These are phyloP conservation scores for Wallacemonas sp. DNA, from an alignment of 208 protist species.

Conservation along the genomic window DNA sequence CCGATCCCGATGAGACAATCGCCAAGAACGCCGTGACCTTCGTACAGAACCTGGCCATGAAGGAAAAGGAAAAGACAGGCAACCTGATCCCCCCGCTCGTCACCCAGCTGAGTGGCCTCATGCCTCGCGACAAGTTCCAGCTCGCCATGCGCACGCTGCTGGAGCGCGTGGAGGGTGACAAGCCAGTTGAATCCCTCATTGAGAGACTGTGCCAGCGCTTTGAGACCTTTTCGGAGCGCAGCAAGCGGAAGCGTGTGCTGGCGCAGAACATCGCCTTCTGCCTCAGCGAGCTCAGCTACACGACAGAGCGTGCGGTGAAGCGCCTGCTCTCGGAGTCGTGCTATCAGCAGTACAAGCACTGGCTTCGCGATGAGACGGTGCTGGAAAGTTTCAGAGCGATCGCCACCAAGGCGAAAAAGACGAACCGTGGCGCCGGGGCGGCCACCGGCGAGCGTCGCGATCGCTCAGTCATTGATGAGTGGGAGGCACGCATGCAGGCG, in stretches of 20 bases:
- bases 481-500: constrained; percentile 72
- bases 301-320: constrained; percentile 71
- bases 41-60: constrained; percentile 87
- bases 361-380: constrained; percentile 74
- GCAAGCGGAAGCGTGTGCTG: constrained; percentile 62
- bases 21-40: constrained; percentile 83
- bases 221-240: constrained; percentile 72
- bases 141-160: constrained; percentile 80
- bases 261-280: constrained; percentile 86
- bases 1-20: constrained; percentile 83
- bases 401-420: constrained; percentile 68
- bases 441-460: constrained; percentile 54
- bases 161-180: constrained; percentile 88
- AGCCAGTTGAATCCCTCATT: constrained; percentile 87
- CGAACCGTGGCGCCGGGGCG: constrained; percentile 28
- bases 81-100: constrained; percentile 89
- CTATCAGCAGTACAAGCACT: constrained; percentile 88
- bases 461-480: constrained; percentile 75
- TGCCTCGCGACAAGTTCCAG: constrained; percentile 83
- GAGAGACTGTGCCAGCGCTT: constrained; percentile 87
- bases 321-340: constrained; percentile 79
- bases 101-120: constrained; percentile 64
- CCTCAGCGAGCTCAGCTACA: constrained; percentile 80
- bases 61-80: constrained; percentile 86
- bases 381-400: constrained; percentile 82